Base-by-base conservation (phyloP, 2,329 filamentous ascomycete species). In the Xylaria sp. region DNA sequence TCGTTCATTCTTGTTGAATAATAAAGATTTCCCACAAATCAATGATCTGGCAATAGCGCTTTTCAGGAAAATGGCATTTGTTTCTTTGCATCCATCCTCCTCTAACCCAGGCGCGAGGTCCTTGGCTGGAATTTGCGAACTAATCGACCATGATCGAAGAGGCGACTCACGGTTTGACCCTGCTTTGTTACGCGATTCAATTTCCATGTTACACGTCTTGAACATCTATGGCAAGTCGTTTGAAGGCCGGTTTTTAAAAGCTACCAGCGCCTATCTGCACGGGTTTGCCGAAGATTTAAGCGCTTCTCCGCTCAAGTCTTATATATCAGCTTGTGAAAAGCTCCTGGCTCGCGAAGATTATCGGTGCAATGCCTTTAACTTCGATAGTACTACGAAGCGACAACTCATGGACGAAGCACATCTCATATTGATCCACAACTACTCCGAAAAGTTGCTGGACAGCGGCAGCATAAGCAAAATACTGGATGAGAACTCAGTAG, bases 151-250 rank as follows among this genome's bases (percentile, higher is more conserved):
- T 43, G 91, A 97, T 73, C 87, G 95, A 52, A 80, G 77, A 38
- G 82, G 80, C 72, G 75, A 83, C 58, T 69, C 77, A 71, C 69
- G 85, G 1, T 87, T 90, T 66, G 86, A 92, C 67, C 76, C 84
- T 0, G 75, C 78, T 3, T 78, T 93, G n/a, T 85, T 98, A 54
- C 87, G 85, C 66, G 87, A 91, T 58, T 85, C 90, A 0, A 86
- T 98, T 52, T 85, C 87, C 60, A 92, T 97, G 85, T 84, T 98
- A 63, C 89, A 96, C 68, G 86, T 93, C n/a, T 84, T 97, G 46
- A 87, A 88, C 55, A 86, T 94, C 3, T 99, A 98, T 74, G 85
- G 83, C 0, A 89, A 83, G 62, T 81, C 85, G 13, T 97, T 99
- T 68, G 95, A 98, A 75, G 88, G 90, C 3, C 79, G 82, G 4